A percentile compares a stretch with the other conserved stretches of the same genome.
Conservation (phyloP, 2,329 filamentous ascomycete species). For the Karstenula rhodostoma region DNA sequence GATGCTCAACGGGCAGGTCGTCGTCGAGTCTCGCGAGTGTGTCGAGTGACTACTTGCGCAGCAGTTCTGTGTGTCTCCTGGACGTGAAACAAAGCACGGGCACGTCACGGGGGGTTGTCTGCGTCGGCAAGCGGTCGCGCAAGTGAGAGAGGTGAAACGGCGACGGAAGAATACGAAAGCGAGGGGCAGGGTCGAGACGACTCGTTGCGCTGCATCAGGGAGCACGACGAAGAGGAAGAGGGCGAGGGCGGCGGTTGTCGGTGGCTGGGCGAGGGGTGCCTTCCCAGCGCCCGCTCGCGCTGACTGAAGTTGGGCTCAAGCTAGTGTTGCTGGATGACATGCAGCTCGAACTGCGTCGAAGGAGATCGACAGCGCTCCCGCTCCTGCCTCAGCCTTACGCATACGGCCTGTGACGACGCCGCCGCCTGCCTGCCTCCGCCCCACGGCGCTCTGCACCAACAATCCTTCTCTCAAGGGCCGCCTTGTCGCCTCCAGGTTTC, state of each 20-base stretch:
- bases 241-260: background rate
- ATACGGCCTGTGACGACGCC: background rate
- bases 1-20: background rate
- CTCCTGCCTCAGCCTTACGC: constrained; percentile 6
- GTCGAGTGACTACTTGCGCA: constrained; percentile 22
- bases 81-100: constrained; percentile 44
- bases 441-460: background rate
- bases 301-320: background rate
- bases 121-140: constrained; percentile 30
- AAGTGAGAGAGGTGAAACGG: constrained; percentile 23
- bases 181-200: constrained; percentile 20
- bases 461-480: background rate
- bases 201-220: constrained; percentile 8
- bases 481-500: background rate
- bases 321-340: constrained; percentile 9
- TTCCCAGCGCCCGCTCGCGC: background rate
- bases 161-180: constrained; percentile 33
- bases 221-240: background rate
- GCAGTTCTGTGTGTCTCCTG: constrained; percentile 21
- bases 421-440: background rate
- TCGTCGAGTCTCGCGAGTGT: constrained; percentile 33
- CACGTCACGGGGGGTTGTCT: constrained; percentile 26
- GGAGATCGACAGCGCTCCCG: constrained; percentile 5
- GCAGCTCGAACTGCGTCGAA: constrained; percentile 5
- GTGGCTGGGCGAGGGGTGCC: constrained; percentile 11